Evolutionary conservation across 768 basidiomycete genomes (phyloP).

Genomic region (Tricholoma matsutake): DNA sequence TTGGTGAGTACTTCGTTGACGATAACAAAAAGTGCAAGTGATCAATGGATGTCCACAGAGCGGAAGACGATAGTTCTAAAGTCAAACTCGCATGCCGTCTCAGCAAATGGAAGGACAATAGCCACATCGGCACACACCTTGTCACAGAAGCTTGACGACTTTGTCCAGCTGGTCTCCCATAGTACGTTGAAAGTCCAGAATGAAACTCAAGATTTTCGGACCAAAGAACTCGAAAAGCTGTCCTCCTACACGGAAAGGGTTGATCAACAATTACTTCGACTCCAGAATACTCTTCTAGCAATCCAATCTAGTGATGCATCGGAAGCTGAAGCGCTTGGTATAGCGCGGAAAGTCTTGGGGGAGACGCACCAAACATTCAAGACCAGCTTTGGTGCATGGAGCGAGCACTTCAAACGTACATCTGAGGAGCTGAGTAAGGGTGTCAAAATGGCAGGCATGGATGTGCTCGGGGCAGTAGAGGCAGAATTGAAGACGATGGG

Average conservation of each 20-base stretch:
- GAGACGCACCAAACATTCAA: constrained; percentile 54
- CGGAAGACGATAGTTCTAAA: constrained; percentile 65
- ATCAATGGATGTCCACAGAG: constrained; percentile 40
- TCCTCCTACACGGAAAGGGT: constrained; percentile 49
- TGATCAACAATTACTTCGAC: constrained; percentile 52
- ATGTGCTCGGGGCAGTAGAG: constrained; percentile 52
- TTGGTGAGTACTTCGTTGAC: constrained; percentile 50
- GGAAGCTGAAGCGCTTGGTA: constrained; percentile 49
- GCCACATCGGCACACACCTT: constrained; percentile 51
- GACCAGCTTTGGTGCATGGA: constrained; percentile 53
- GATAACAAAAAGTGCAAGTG: constrained; percentile 8
- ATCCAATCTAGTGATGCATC: constrained; percentile 56
- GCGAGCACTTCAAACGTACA: constrained; percentile 44
- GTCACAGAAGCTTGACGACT: constrained; percentile 55
- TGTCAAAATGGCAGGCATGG: constrained; percentile 39
- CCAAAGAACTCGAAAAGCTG: constrained; percentile 54
- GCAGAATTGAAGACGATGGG: constrained; percentile 56
- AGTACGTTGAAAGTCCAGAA: constrained; percentile 49
- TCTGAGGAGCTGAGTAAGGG: constrained; percentile 48
- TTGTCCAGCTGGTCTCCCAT: constrained; percentile 55
- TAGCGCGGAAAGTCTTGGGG: constrained; percentile 46
- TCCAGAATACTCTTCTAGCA: constrained; percentile 48
- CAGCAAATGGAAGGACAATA: constrained; percentile 58
- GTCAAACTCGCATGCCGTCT: constrained; percentile 64
- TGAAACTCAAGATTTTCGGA: constrained; percentile 55